phyloP scores from a whole-genome alignment of 2,329 filamentous ascomycete genomes.

The Epichloe brachyelytri region DNA sequence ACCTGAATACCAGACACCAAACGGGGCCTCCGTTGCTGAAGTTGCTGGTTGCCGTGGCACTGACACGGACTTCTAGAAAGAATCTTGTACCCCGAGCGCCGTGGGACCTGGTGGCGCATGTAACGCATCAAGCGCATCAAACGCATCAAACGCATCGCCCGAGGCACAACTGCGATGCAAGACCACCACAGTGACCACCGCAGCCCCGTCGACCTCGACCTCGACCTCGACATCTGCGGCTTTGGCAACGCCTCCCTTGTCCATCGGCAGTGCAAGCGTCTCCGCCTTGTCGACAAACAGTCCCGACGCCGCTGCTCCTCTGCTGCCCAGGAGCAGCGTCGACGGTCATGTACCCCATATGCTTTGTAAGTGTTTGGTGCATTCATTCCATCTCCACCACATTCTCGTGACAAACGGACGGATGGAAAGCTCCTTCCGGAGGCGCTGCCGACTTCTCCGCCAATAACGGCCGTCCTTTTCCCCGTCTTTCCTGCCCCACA shows the following conservation, averaged over 20 bases:
- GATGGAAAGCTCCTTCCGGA: background rate
- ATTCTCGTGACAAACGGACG: background rate
- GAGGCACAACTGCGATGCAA: conserved; percentile 22
- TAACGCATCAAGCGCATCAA: conserved; percentile 7
- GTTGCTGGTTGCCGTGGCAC: conserved; percentile 2
- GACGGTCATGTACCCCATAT: conserved; percentile 35
- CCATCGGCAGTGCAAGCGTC: conserved; percentile 13
- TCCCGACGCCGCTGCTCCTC: background rate
- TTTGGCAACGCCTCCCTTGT: conserved; percentile 6
- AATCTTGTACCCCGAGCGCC: conserved; percentile 27
- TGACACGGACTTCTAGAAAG: conserved; percentile 25
- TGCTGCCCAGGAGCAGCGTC: conserved; percentile 9
- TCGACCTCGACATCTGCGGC: background rate
- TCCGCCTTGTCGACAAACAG: conserved; percentile 18
- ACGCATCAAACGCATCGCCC: conserved; percentile 16
- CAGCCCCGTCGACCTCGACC: background rate
- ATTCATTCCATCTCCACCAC: background rate
- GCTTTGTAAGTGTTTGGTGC: conserved; percentile 29
- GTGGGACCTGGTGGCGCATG: conserved; percentile 18
- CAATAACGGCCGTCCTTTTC: no score
- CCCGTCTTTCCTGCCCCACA: background rate
- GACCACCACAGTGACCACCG: background rate
- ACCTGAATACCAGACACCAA: background rate
- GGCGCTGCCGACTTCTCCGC: background rate
- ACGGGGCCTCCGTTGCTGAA: background rate